Conservation (phyloP, 345 rosid genomes). For the Populus davidiana region DNA sequence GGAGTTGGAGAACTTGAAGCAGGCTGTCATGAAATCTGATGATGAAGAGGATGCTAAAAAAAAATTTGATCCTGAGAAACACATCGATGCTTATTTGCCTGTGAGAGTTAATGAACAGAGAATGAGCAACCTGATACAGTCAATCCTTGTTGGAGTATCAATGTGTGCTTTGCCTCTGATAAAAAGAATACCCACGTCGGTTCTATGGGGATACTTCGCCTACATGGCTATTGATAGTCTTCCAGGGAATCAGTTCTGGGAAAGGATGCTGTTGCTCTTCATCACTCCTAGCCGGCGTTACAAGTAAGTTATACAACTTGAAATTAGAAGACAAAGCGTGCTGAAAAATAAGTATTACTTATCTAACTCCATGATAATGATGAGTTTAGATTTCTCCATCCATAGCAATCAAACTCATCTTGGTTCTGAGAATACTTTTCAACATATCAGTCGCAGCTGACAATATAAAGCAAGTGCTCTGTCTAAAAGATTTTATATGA, state of each 20-base stretch:
- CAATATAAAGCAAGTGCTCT: neutral
- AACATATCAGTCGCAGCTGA: neutral
- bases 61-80: conserved; percentile 64
- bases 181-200: conserved; percentile 70
- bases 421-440: neutral
- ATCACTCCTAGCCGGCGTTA: conserved; percentile 63
- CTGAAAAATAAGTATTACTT: neutral
- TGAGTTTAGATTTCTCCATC: neutral
- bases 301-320: conserved; percentile 45
- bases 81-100: conserved; percentile 65
- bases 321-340: neutral
- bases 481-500: neutral
- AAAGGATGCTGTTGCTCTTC: conserved; percentile 67
- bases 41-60: conserved; percentile 40
- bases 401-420: neutral
- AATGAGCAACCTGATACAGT: conserved; percentile 73
- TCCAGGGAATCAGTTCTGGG: conserved; percentile 89
- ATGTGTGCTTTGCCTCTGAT: conserved; percentile 55
- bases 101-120: conserved; percentile 83
- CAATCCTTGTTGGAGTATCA: conserved; percentile 59
- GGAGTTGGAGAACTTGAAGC: conserved; percentile 66
- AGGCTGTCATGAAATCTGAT: conserved; percentile 64
- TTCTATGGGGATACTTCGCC: conserved; percentile 88
- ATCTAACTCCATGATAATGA: neutral
- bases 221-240: conserved; percentile 92